phyloP scores from a whole-genome alignment of 2,329 filamentous ascomycete species.

The Colletotrichum lini region DNA sequence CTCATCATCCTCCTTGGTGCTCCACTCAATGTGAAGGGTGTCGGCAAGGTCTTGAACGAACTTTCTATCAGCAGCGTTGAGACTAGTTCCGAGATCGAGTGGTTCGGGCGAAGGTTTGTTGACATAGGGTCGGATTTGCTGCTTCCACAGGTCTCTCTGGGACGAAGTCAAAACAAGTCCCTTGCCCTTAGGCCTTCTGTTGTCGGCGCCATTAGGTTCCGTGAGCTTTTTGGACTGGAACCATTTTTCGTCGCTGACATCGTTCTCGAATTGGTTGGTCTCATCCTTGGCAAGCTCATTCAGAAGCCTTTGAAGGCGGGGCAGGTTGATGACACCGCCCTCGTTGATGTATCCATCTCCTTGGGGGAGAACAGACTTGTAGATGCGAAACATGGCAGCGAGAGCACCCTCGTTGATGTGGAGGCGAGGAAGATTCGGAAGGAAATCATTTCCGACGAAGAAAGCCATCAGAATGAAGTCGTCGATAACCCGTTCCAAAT shows the following conservation, averaged over 20 bases:
- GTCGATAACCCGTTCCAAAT: constrained; percentile 97
- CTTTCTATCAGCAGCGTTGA: constrained; percentile 89
- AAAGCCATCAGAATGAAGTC: constrained; percentile 99
- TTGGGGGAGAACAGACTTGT: constrained; percentile 90
- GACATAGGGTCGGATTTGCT: constrained; percentile 86
- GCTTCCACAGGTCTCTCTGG: constrained; percentile 87
- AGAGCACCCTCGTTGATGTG: constrained; percentile 99
- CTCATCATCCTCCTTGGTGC: constrained; percentile 70
- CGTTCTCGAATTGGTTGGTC: constrained; percentile 91
- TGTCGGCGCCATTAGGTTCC: constrained; percentile 71
- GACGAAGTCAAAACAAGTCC: constrained; percentile 82
- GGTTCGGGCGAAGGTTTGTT: constrained; percentile 75
- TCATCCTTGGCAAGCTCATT: constrained; percentile 91
- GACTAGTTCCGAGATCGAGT: constrained; percentile 79
- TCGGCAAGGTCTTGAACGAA: constrained; percentile 91
- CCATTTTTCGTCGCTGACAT: constrained; percentile 91
- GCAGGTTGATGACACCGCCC: constrained; percentile 89
- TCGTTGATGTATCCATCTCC: constrained; percentile 98
- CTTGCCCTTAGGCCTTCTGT: constrained; percentile 66
- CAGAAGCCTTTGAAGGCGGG: constrained; percentile 82
- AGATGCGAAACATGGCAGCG: constrained; percentile 96
- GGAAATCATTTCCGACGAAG: constrained; percentile 99
- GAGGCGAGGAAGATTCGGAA: constrained; percentile 94
- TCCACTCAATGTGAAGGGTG: constrained; percentile 70
- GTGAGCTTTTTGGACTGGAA: constrained; percentile 87